Base-by-base conservation (phyloP, 2,329 filamentous ascomycete species). In the Aspergillus pseudonomiae region DNA sequence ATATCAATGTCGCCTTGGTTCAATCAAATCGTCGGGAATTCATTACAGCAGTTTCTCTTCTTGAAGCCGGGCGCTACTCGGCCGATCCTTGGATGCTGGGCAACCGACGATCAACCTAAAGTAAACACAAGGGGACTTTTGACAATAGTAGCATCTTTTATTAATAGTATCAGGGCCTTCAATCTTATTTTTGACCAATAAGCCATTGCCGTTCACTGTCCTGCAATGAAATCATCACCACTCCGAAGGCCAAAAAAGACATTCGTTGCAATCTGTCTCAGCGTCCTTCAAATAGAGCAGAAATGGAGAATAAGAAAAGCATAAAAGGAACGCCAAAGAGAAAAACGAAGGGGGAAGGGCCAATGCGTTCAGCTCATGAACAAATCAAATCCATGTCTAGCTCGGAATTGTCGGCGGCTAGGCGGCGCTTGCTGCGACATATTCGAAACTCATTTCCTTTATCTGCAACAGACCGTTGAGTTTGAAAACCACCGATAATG, bases 341-440 rank as follows among this genome's bases (percentile, higher is more conserved):
- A 28, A 52, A 43, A 53, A 26, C 19, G 34, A 21, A 48, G 48
- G 21, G 36, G 16, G 36, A 6, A 48, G 45, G 24, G 45, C 3
- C 14, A 36, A 26, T 26, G 57, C 12, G 16, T 34, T 36, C 14
- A 34, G 32, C 34, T 39, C 32, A 16, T 30, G 6, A 43, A 24
- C 57, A 36, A 54, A 60, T 60, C 46, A 60, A n/a, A 52, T 41
- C 32, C 43, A n/a, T 52, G 39, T 36, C 34, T 30, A 10, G 34
- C 11, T 24, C 46, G n/a, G 54, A 11, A 21, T 21, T 53, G 30
- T 43, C 32, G 48, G 46, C 61, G 57, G 61, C 50, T 56, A 60
- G 30, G 39, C 58, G 60, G 65, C 63, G 65, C 62, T 58, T 65
- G 57, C 62, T 66, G 62, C 28, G 34, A 60, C 60, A 57, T 26